A percentile compares a stretch with the other conserved stretches of the same genome.
Evolutionary conservation across 139 green algal genomes (phyloP).

Genomic region (Volvox reticuliferus): DNA sequence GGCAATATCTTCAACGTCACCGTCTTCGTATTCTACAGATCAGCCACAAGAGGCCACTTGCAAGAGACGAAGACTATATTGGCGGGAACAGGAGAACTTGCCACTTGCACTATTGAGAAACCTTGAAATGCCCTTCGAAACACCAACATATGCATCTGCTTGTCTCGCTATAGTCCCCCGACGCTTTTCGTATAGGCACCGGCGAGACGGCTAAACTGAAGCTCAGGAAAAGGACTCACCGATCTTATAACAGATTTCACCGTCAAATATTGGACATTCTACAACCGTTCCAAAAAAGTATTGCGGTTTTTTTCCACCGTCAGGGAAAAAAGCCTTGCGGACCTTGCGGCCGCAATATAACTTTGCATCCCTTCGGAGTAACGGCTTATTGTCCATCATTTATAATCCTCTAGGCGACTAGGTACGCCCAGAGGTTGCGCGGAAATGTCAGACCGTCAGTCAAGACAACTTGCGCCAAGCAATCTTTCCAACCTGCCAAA

Average conservation of each 20-base stretch:
- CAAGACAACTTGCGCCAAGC: no score
- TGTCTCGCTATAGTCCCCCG: background rate
- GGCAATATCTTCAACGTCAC: constrained; percentile 22
- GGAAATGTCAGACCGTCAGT: no score
- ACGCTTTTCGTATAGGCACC: background rate
- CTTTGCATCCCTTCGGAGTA: background rate
- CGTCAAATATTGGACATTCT: background rate
- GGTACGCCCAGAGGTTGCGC: no score
- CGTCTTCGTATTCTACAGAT: constrained; percentile 46
- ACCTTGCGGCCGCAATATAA: constrained; percentile 7
- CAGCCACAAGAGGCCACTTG: no score
- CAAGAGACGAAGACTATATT: background rate
- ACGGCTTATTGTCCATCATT: background rate
- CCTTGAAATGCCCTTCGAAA: no score
- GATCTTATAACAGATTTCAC: constrained; percentile 7
- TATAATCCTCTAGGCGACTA: background rate
- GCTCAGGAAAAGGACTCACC: background rate
- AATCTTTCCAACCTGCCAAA: no score
- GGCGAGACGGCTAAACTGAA: background rate
- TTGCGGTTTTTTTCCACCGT: background rate
- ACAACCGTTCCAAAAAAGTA: constrained; percentile 1
- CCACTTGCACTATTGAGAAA: no score
- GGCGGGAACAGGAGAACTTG: background rate
- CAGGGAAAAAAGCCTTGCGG: background rate
- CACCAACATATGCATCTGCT: no score